phyloP scores from a whole-genome alignment of 768 basidiomycete genomes.

The Agaricus subrufescens region DNA sequence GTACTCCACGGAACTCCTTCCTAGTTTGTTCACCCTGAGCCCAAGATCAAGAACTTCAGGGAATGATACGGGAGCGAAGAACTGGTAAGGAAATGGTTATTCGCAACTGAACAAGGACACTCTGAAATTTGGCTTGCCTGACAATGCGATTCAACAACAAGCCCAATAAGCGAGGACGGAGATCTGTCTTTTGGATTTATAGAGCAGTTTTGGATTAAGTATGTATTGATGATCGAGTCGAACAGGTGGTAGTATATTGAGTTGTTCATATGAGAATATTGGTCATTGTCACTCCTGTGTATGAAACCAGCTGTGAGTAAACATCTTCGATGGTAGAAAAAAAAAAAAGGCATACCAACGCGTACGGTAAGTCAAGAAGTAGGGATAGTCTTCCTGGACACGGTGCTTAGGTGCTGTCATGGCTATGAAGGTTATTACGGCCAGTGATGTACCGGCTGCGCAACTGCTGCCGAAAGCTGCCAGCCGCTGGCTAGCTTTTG shows the following conservation, averaged over 20 bases:
- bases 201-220: conserved; percentile 63
- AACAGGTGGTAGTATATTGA: conserved; percentile 77
- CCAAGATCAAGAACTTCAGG: conserved; percentile 69
- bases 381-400: conserved; percentile 49
- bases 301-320: background rate
- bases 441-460: too few relatives aligned
- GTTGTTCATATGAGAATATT: conserved; percentile 81
- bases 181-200: conserved; percentile 36
- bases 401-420: conserved; percentile 28
- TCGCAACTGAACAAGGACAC: background rate
- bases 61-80: conserved; percentile 69
- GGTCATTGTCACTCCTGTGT: conserved; percentile 81
- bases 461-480: too few relatives aligned
- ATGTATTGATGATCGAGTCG: conserved; percentile 79
- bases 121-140: conserved; percentile 35
- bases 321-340: background rate
- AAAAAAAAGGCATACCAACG: conserved; percentile 48
- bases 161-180: conserved; percentile 54
- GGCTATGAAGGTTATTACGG: background rate
- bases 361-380: conserved; percentile 59
- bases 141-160: conserved; percentile 76
- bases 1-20: conserved; percentile 73
- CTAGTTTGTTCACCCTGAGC: conserved; percentile 61
- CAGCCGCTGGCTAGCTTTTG: too few relatives aligned
- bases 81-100: conserved; percentile 29